Evolutionary conservation across 2,329 filamentous ascomycete species (phyloP), one percentile per base, ranked within the genome.

Genomic region (Cercospora sp.): DNA sequence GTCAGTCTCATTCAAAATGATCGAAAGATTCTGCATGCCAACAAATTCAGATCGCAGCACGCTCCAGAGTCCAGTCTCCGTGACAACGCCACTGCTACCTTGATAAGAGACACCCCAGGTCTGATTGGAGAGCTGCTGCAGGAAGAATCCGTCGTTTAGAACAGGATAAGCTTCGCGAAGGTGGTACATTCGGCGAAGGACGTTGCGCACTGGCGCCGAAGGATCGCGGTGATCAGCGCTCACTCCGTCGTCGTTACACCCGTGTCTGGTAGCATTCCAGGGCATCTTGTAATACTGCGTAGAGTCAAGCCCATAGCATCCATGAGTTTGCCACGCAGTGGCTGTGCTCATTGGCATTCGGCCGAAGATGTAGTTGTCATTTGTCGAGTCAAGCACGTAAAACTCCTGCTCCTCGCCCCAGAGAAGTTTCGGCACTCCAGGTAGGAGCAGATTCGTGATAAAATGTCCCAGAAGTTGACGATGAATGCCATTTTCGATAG

Each of bases 381-480:
- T 87, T 0, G 87, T 88, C 65, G 85, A 88, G 73, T 89, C 88
- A 3, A 89, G 77, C 0, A 88, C 78, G 71, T 89, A 89, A 67
- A 86, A 87, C 0, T 83, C 84, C 76, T 90, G 88, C 73, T 90
- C 88, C 73, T 90, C 88, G 7, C 87, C 87, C 85, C 86, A 90
- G 5, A 86, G 80, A 9, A 88, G 76, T 21, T 87, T 77, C 0
- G 87, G 85, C 30, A 88, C 86, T 3, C 87, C 87, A 3, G 87
- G 87, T 71, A 89, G 80, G 57, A 87, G 80, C 63, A 89, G 73
- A 0, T 85, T 87, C 0, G 85, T 87, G 55, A 89, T 82, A 70
- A 87, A 88, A 16, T 85, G 79, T 5, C 82, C 87, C 5, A 89
- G 77, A 4, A 88, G 77, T 73, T 86, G 84, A 59, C 85, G 82